phyloP scores from a whole-genome alignment of 257 asterid species.

The Fraxinus pennsylvanica region DNA sequence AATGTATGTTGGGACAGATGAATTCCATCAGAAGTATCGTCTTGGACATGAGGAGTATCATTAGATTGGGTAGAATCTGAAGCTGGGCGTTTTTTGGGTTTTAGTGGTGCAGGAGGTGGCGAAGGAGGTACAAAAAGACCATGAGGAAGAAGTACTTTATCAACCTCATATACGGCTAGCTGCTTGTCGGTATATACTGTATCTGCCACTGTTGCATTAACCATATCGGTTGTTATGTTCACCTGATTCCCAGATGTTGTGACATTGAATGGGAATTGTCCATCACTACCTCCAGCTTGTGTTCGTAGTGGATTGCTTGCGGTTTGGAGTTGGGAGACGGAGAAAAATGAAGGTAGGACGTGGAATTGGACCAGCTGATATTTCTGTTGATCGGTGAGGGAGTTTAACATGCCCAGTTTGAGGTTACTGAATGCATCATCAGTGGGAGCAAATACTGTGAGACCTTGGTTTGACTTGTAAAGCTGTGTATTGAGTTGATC shows the following conservation, averaged over 20 bases:
- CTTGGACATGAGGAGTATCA: conserved; percentile 1
- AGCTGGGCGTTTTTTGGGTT: conserved; percentile 27
- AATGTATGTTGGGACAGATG: not conserved
- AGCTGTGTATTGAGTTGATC: conserved; percentile 54
- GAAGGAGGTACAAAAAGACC: conserved; percentile 46
- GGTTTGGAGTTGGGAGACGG: conserved; percentile 40
- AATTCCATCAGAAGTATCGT: conserved; percentile 36
- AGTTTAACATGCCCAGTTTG: conserved; percentile 38
- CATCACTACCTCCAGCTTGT: conserved; percentile 42
- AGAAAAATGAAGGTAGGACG: conserved; percentile 34
- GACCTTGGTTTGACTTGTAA: conserved; percentile 47
- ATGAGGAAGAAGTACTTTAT: conserved; percentile 51
- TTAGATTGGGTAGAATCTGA: conserved; percentile 4
- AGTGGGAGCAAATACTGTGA: conserved; percentile 41
- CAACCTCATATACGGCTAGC: conserved; percentile 55
- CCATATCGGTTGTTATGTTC: conserved; percentile 52
- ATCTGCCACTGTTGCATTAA: conserved; percentile 43
- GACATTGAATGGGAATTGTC: conserved; percentile 45
- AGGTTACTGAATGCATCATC: conserved; percentile 45
- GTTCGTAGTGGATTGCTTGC: conserved; percentile 50
- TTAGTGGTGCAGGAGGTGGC: conserved; percentile 55
- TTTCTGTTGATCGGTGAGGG: conserved; percentile 38
- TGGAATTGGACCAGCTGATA: conserved; percentile 42
- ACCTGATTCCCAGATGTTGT: conserved; percentile 43
- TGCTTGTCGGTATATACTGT: conserved; percentile 46